phyloP scores from a whole-genome alignment of 768 basidiomycete species.

The Kwoniella dendrophila region DNA sequence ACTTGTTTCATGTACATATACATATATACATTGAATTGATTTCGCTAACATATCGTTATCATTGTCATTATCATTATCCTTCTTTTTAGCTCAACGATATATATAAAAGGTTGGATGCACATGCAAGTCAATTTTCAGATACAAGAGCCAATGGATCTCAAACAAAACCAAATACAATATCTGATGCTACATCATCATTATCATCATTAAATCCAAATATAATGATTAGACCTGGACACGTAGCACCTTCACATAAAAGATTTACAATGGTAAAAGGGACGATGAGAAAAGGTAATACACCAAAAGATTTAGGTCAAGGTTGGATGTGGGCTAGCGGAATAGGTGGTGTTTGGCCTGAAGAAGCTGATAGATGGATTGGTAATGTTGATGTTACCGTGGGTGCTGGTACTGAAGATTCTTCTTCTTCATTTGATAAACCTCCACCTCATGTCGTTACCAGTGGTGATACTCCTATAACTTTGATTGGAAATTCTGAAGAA shows the following conservation, averaged over 20 bases:
- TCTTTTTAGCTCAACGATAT: conserved; percentile 34
- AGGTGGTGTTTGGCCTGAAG: conserved; percentile 34
- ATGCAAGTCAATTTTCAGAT: conserved; percentile 23
- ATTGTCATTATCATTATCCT: background rate
- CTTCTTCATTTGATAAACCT: too few species aligned
- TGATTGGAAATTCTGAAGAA: too few species aligned
- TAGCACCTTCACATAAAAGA: conserved; percentile 41
- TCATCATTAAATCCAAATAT: background rate
- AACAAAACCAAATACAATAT: background rate
- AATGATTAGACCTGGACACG: conserved; percentile 40
- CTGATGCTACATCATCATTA: background rate
- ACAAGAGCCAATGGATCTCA: conserved; percentile 6
- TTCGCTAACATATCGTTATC: too few species aligned
- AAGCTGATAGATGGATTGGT: conserved; percentile 2
- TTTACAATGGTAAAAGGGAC: conserved; percentile 28
- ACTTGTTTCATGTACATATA: too few species aligned
- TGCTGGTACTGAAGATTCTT: background rate
- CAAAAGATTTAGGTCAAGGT: conserved; percentile 30
- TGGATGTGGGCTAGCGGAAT: conserved; percentile 42
- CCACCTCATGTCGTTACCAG: too few species aligned
- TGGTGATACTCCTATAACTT: too few species aligned
- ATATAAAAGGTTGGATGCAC: conserved; percentile 38
- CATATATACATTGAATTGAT: too few species aligned
- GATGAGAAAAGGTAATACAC: conserved; percentile 25
- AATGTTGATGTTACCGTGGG: background rate